Evolutionary conservation across 2,329 filamentous ascomycete species (phyloP), one percentile per base, ranked within the genome.

Genomic region (Coniochaeta pulveracea): DNA sequence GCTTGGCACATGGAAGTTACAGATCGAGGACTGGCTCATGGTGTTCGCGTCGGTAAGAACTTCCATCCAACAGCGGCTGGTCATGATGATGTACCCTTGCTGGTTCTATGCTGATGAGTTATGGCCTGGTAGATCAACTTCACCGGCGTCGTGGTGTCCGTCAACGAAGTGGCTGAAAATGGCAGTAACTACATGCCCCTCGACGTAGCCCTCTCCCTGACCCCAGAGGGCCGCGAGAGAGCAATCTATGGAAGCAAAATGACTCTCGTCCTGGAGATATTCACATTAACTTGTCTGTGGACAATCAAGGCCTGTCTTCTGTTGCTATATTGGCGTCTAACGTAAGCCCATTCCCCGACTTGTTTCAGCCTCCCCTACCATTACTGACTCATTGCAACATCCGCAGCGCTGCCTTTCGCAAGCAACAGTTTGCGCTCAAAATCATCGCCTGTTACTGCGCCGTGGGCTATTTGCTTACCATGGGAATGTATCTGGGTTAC

Each of bases 1-100:
- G 32, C 44, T 73, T 19, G 58, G 65, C 11, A 60, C 24, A 51
- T 61, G 42, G 26, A 55, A 55, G 6, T 60, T 72, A n/a, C 64
- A 69, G 43, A 44, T 63, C 17, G 72, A 76, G 42, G 72, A 77
- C 45, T 73, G 63, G 44, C 52, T 71, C 16, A 76, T 76, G 69
- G 26, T 66, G 7, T 54, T 72, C 35, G 61, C 65, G 6, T 52
- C 66, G 14, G 55, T 60, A 40, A 10, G 39, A n/a, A n/a, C n/a
- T n/a, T n/a, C n/a, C n/a, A n/a, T n/a, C n/a, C n/a, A n/a, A n/a
- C n/a, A n/a, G 54, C 19, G 7, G 2, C 45, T 11, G 4, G 11
- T 7, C 26, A 19, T n/a, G n/a, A n/a, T n/a, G n/a, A n/a, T n/a
- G n/a, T n/a, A n/a, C n/a, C n/a, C n/a, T n/a, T n/a, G n/a, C n/a